These are phyloP conservation scores for Wickerhamomyces mucosus DNA, from an alignment of 805 yeast species.

Conservation along the genomic window DNA sequence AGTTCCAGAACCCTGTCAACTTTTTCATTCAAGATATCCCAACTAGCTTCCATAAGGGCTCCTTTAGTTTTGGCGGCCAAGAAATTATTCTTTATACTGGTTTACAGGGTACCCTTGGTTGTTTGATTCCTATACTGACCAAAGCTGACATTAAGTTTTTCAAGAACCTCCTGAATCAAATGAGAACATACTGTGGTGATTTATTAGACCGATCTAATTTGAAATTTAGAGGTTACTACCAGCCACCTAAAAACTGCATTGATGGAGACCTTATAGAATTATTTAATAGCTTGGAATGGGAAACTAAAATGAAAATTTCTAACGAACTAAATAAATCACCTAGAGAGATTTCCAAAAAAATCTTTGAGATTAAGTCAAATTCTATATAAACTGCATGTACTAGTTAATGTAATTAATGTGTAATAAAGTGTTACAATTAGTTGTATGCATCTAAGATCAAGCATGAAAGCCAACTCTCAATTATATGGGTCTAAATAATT, in stretches of 20 bases:
- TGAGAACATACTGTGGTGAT: constrained; percentile 22
- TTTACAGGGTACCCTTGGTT: constrained; percentile 74
- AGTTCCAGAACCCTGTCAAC: constrained; percentile 44
- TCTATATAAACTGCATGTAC: constrained; percentile 12
- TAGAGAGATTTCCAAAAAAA: constrained; percentile 39
- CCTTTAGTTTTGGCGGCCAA: constrained; percentile 50
- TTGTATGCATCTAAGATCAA: neutral
- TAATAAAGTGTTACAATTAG: neutral
- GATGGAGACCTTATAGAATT: constrained; percentile 85
- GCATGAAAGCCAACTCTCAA: too few relatives aligned
- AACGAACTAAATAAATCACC: constrained; percentile 36
- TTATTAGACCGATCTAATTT: constrained; percentile 54
- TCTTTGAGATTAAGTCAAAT: constrained; percentile 39
- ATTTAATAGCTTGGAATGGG: constrained; percentile 11
- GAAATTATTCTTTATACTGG: constrained; percentile 67
- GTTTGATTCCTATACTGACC: constrained; percentile 57
- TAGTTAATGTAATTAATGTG: too few relatives aligned
- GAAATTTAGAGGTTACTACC: constrained; percentile 67
- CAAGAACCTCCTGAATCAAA: constrained; percentile 38
- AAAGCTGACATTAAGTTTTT: constrained; percentile 54
- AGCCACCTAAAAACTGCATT: constrained; percentile 65
- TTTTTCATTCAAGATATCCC: constrained; percentile 65
- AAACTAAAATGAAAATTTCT: constrained; percentile 13
- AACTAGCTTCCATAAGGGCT: constrained; percentile 46
- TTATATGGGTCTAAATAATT: too few relatives aligned